These are phyloP conservation scores for Ogataea haglerorum DNA, from an alignment of 805 yeast species.

Conservation along the genomic window DNA sequence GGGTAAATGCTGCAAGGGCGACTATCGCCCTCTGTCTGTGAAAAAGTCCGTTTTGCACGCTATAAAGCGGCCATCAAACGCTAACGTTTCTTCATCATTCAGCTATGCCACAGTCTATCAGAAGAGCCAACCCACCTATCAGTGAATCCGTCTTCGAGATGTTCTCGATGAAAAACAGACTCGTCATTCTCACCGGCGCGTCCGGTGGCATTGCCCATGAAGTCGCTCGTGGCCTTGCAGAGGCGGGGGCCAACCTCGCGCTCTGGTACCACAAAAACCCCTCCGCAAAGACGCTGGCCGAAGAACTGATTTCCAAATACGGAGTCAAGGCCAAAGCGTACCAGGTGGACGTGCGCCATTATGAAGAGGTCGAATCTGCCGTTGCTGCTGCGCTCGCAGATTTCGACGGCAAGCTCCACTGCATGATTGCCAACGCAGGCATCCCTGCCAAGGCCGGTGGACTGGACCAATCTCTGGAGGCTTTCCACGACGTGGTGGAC, in stretches of 20 bases:
- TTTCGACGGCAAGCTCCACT: constrained; percentile 37
- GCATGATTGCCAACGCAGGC: constrained; percentile 44
- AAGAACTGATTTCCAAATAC: constrained; percentile 26
- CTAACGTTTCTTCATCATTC: background rate
- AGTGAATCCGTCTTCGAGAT: constrained; percentile 20
- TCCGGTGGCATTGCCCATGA: constrained; percentile 57
- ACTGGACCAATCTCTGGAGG: constrained; percentile 27
- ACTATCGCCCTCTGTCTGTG: background rate
- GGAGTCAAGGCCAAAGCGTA: constrained; percentile 22
- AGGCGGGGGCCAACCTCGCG: constrained; percentile 44
- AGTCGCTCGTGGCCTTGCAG: constrained; percentile 49
- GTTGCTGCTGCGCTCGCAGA: constrained; percentile 29
- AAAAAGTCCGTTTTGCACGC: background rate
- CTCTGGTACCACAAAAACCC: constrained; percentile 34
- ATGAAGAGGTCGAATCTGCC: constrained; percentile 30
- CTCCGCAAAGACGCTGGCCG: constrained; percentile 8
- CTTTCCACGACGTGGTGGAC: constrained; percentile 39
- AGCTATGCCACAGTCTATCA: constrained; percentile 14
- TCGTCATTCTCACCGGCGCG: constrained; percentile 51
- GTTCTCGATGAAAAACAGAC: constrained; percentile 40
- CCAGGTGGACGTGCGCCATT: constrained; percentile 33
- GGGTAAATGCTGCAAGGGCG: background rate
- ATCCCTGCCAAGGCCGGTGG: constrained; percentile 33
- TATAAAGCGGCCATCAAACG: background rate
- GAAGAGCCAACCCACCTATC: constrained; percentile 15